Evolutionary conservation across 805 yeast species (phyloP).

Genomic region (Danielia oregonensis): DNA sequence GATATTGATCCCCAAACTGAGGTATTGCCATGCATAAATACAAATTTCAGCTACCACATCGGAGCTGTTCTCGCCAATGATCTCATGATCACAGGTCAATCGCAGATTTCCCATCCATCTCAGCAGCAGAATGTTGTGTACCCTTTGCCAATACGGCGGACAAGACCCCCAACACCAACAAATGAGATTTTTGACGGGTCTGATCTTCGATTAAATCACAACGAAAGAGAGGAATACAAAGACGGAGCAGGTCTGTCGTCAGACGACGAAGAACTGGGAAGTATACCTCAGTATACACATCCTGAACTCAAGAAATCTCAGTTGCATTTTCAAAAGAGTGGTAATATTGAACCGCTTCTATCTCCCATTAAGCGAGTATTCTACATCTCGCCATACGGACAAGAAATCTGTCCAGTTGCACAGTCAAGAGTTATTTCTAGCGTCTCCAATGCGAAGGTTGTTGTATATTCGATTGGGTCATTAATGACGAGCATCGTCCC

Average conservation of each 20-base stretch:
- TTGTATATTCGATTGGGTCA: slow-evolving; percentile 82
- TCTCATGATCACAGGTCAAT: slow-evolving; percentile 78
- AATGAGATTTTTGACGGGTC: slow-evolving; percentile 1
- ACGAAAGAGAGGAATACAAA: not conserved
- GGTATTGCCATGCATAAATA: slow-evolving; percentile 78
- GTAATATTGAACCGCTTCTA: slow-evolving; percentile 53
- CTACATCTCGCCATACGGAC: slow-evolving; percentile 84
- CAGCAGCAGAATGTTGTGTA: slow-evolving; percentile 15
- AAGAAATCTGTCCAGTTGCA: slow-evolving; percentile 76
- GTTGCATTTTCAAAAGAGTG: slow-evolving; percentile 63
- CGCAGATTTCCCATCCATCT: slow-evolving; percentile 88
- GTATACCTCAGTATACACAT: slow-evolving; percentile 67
- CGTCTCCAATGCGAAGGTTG: slow-evolving; percentile 46
- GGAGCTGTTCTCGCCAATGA: slow-evolving; percentile 73
- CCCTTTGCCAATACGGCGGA: slow-evolving; percentile 17
- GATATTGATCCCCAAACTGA: slow-evolving; percentile 49
- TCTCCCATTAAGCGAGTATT: slow-evolving; percentile 71
- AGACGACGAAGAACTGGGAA: slow-evolving; percentile 48
- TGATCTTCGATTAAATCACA: slow-evolving; percentile 1
- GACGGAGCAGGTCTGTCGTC: slow-evolving; percentile 8
- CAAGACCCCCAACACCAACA: slow-evolving; percentile 18
- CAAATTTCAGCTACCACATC: slow-evolving; percentile 82
- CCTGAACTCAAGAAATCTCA: slow-evolving; percentile 77
- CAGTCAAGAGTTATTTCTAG: slow-evolving; percentile 56
- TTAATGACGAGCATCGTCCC: slow-evolving; percentile 86